Percentiles rank a stretch among this genome's conserved stretches.
Evolutionary conservation across 1,284 basidiomycete species (phyloP).

Genomic region (Phellopilus nigrolimitatus): DNA sequence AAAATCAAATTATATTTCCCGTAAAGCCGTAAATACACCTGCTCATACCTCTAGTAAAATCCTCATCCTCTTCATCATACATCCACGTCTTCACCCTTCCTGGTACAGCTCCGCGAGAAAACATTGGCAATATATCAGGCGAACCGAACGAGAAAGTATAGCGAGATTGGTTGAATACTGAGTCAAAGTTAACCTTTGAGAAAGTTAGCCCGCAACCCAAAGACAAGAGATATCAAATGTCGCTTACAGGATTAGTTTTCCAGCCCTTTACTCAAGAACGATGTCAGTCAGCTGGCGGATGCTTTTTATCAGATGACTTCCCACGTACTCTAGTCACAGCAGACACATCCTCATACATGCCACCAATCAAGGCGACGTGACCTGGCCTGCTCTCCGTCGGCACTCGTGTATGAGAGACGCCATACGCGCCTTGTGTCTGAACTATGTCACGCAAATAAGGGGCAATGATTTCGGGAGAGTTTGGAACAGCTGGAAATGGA

Average conservation of each 20-base stretch:
- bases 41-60: conserved; percentile 72
- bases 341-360: conserved; percentile 92
- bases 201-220: conserved; percentile 3
- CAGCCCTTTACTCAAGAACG: conserved; percentile 54
- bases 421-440: conserved; percentile 69
- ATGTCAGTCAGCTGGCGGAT: not conserved
- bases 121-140: conserved; percentile 90
- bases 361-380: conserved; percentile 86
- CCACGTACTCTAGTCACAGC: conserved; percentile 75
- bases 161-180: conserved; percentile 81
- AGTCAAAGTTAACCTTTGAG: conserved; percentile 77
- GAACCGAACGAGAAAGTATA: conserved; percentile 83
- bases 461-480: conserved; percentile 61
- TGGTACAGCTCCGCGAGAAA: conserved; percentile 65
- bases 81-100: conserved; percentile 74
- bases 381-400: conserved; percentile 89
- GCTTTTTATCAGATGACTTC: conserved; percentile 25
- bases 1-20: not conserved
- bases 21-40: not conserved
- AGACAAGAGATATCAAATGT: not conserved
- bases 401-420: conserved; percentile 82
- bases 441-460: conserved; percentile 70
- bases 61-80: conserved; percentile 76
- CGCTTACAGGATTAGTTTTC: conserved; percentile 83
- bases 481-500: conserved; percentile 46